Evolutionary conservation across 768 basidiomycete species (phyloP).

Genomic region (Rhodotorula taiwanensis): DNA sequence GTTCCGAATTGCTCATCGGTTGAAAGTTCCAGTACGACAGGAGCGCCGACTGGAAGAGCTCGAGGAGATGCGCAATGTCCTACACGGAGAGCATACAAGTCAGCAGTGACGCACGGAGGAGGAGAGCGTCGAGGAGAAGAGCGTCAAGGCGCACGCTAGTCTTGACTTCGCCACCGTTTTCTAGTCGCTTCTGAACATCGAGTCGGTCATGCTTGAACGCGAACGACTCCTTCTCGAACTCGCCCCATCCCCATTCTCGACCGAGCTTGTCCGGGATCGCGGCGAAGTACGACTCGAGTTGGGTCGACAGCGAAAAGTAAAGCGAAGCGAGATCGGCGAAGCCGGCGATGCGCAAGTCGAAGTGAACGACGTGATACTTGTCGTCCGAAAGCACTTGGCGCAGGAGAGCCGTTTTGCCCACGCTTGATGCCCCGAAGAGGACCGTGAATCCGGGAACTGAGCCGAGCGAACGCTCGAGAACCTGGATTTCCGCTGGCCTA

Average conservation of each 20-base stretch:
- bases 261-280: constrained; percentile 59
- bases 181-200: constrained; percentile 59
- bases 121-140: no score
- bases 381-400: constrained; percentile 66
- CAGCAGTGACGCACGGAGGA: not conserved
- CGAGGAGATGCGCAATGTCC: constrained; percentile 75
- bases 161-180: constrained; percentile 53
- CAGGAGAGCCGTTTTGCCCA: constrained; percentile 76
- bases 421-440: constrained; percentile 47
- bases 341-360: constrained; percentile 51
- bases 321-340: constrained; percentile 63
- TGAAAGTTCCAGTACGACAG: constrained; percentile 67
- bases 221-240: constrained; percentile 65
- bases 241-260: constrained; percentile 50
- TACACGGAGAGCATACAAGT: not conserved
- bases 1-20: constrained; percentile 39
- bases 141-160: constrained; percentile 49
- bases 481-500: constrained; percentile 59
- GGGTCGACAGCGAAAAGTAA: constrained; percentile 64
- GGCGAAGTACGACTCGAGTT: constrained; percentile 75
- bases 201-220: constrained; percentile 64
- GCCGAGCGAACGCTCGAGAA: constrained; percentile 52
- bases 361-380: constrained; percentile 57
- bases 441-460: not conserved
- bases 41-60: constrained; percentile 59